phyloP scores from a whole-genome alignment of 2,329 filamentous ascomycete genomes.

The Drechslerella coelobrocha region DNA sequence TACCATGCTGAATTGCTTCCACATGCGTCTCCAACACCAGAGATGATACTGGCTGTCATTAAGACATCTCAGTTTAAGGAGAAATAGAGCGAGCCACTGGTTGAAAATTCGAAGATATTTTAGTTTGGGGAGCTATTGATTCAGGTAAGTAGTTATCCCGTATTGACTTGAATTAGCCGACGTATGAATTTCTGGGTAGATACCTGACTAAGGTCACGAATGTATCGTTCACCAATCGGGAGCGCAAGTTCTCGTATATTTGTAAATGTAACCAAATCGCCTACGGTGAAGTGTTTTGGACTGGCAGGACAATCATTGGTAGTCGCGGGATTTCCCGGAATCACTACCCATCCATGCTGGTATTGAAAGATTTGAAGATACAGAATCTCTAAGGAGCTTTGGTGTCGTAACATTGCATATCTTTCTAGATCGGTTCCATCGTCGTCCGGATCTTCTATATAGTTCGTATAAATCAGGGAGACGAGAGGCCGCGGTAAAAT shows the following conservation, averaged over 20 bases:
- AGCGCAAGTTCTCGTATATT: constrained; percentile 1
- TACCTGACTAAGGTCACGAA: background rate
- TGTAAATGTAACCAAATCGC: background rate
- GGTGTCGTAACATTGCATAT: constrained; percentile 3
- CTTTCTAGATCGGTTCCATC: background rate
- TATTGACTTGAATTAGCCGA: too few species aligned
- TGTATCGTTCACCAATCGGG: background rate
- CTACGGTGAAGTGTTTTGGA: background rate
- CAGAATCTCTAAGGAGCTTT: background rate
- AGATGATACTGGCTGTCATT: too few species aligned
- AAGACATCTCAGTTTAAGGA: too few species aligned
- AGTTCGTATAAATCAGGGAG: background rate
- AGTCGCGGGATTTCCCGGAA: background rate
- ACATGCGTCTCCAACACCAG: too few species aligned
- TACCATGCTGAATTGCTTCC: too few species aligned
- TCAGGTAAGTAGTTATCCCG: background rate
- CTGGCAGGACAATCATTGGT: background rate
- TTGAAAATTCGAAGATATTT: background rate
- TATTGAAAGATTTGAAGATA: background rate
- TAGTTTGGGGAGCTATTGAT: background rate
- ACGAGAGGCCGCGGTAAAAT: constrained; percentile 1
- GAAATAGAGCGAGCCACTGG: too few species aligned
- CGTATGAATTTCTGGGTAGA: background rate
- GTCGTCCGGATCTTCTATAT: constrained; percentile 9
- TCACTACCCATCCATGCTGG: background rate